Evolutionary conservation across 495 filamentous ascomycete genomes (phyloP).

Genomic region (Barbatosphaeria neglecta): DNA sequence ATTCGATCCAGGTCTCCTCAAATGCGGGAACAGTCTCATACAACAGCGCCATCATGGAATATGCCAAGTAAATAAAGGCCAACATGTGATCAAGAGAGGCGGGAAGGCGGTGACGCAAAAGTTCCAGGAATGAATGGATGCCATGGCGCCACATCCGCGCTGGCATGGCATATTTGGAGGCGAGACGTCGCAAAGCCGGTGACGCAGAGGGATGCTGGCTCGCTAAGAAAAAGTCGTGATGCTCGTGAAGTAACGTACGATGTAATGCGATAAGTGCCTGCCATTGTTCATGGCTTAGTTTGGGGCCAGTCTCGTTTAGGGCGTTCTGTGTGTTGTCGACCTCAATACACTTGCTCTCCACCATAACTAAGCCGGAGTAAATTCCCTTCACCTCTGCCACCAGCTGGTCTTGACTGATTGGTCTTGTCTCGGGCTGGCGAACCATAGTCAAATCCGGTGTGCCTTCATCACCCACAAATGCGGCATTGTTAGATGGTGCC

Average conservation of each 20-base stretch:
- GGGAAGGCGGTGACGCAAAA: constrained; percentile 59
- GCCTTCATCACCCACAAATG: too few relatives aligned
- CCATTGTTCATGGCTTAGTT: constrained; percentile 49
- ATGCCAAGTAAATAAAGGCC: constrained; percentile 67
- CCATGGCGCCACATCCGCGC: constrained; percentile 78
- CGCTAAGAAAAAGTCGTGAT: constrained; percentile 73
- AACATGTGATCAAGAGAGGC: constrained; percentile 68
- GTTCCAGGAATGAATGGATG: constrained; percentile 67
- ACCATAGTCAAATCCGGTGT: constrained; percentile 1
- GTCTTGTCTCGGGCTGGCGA: constrained; percentile 33
- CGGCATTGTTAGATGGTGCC: too few relatives aligned
- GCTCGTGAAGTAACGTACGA: constrained; percentile 60
- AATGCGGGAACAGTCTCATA: constrained; percentile 60
- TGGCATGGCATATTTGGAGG: constrained; percentile 70
- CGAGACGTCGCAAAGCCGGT: constrained; percentile 44
- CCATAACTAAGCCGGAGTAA: constrained; percentile 60
- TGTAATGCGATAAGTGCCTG: constrained; percentile 61
- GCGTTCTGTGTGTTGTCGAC: constrained; percentile 43
- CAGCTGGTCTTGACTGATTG: constrained; percentile 57
- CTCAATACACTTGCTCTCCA: constrained; percentile 62
- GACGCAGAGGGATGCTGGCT: constrained; percentile 64
- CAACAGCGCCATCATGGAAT: constrained; percentile 61
- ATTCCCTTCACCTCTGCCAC: constrained; percentile 54
- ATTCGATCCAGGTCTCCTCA: constrained; percentile 75
- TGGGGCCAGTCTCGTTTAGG: constrained; percentile 14